A percentile compares a stretch with the other conserved stretches of the same genome.
These are phyloP conservation scores for Knoxdaviesia capensis DNA, from an alignment of 2,329 filamentous ascomycete genomes.

Conservation along the genomic window DNA sequence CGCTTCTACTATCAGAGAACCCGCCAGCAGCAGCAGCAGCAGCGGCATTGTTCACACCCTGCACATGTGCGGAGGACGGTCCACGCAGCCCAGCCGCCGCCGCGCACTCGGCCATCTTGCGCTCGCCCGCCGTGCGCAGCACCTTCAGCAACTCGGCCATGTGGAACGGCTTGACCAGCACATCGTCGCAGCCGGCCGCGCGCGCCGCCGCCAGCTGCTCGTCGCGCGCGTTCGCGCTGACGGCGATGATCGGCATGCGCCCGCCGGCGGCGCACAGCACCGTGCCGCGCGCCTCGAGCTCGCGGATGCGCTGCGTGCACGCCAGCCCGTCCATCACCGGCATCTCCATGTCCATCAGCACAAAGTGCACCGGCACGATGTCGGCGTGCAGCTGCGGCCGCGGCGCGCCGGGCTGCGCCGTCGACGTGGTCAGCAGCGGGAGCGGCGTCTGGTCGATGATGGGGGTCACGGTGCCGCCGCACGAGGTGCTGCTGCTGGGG, in stretches of 20 bases:
- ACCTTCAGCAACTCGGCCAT: conserved; percentile 40
- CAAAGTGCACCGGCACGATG: conserved; percentile 26
- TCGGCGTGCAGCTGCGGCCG: not conserved
- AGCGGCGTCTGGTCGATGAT: conserved; percentile 1
- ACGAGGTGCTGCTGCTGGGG: conserved; percentile 1
- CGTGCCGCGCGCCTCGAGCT: conserved; percentile 33
- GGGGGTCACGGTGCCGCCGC: not conserved
- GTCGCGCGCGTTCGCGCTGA: conserved; percentile 45
- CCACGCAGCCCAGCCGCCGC: not conserved
- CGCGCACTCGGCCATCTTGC: not conserved
- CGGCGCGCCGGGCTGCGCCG: not conserved
- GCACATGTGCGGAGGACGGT: not conserved
- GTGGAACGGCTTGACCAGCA: conserved; percentile 53
- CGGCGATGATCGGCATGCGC: conserved; percentile 41
- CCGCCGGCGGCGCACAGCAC: conserved; percentile 24
- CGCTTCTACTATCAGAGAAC: too few relatives aligned
- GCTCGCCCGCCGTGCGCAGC: conserved; percentile 21
- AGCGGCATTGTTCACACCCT: too few relatives aligned
- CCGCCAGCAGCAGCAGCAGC: too few relatives aligned
- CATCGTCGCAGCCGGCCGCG: conserved; percentile 36
- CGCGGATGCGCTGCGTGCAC: conserved; percentile 43
- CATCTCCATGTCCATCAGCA: conserved; percentile 65
- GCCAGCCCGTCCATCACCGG: conserved; percentile 51
- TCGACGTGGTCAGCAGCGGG: conserved; percentile 3
- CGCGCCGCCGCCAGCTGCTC: conserved; percentile 36